A percentile compares a stretch with the other conserved stretches of the same genome.
phyloP scores from a whole-genome alignment of 2,329 filamentous ascomycete genomes.

The Colletotrichum falcatum region DNA sequence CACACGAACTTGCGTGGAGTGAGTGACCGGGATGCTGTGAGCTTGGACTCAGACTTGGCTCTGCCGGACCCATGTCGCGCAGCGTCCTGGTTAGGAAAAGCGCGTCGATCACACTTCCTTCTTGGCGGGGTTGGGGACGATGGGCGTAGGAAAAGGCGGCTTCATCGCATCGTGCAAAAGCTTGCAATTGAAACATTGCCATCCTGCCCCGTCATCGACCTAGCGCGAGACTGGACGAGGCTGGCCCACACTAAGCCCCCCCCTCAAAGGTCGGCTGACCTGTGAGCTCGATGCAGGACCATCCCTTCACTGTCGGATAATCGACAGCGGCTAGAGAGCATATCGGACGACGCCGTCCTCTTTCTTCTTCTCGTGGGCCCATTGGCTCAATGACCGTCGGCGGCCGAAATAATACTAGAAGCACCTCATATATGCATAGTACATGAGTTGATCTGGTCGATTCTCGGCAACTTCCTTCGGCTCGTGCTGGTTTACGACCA shows the following conservation, averaged over 20 bases:
- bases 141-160: constrained; percentile 13
- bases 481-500: neutral
- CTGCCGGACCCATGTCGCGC: constrained; percentile 23
- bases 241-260: constrained; percentile 21
- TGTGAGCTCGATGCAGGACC: constrained; percentile 25
- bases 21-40: constrained; percentile 21
- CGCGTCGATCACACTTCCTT: constrained; percentile 36
- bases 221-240: constrained; percentile 32
- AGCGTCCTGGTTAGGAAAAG: constrained; percentile 36
- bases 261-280: constrained; percentile 7
- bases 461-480: constrained; percentile 29
- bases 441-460: constrained; percentile 28
- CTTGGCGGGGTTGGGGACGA: constrained; percentile 16
- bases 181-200: constrained; percentile 39
- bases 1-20: neutral
- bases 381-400: neutral
- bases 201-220: constrained; percentile 8
- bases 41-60: constrained; percentile 18
- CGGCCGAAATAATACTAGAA: neutral
- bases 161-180: constrained; percentile 32
- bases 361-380: constrained; percentile 14
- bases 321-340: constrained; percentile 29
- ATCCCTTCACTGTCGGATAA: constrained; percentile 36
- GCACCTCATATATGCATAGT: constrained; percentile 36
- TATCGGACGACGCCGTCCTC: constrained; percentile 32